A percentile compares a stretch with the other conserved stretches of the same genome.
Evolutionary conservation across 2,329 filamentous ascomycete species (phyloP).

Genomic region (Colletotrichum agaves): DNA sequence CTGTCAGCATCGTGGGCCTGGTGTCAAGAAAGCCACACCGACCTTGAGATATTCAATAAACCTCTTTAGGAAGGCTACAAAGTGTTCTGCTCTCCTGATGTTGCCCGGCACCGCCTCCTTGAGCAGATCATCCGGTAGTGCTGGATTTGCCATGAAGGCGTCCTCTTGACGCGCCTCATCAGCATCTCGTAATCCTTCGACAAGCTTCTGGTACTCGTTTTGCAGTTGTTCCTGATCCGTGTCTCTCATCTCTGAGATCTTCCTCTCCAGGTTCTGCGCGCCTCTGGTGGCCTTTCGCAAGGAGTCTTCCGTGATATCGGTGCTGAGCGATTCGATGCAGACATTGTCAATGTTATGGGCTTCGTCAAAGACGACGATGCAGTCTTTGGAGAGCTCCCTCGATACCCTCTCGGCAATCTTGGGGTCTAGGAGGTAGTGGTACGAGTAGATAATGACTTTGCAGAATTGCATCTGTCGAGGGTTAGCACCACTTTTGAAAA

Average conservation of each 20-base stretch:
- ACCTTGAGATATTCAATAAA: conserved; percentile 97
- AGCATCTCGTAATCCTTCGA: conserved; percentile 88
- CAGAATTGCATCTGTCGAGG: conserved; percentile 87
- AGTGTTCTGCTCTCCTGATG: conserved; percentile 94
- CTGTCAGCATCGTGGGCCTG: neutral
- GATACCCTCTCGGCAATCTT: conserved; percentile 98
- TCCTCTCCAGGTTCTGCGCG: conserved; percentile 89
- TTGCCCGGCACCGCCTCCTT: conserved; percentile 98
- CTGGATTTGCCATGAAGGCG: conserved; percentile 97
- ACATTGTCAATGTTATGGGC: conserved; percentile 99
- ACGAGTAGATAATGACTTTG: conserved; percentile 99
- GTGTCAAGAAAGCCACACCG: conserved; percentile 2
- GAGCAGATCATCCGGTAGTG: conserved; percentile 90
- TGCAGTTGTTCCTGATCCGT: conserved; percentile 95
- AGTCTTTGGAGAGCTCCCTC: conserved; percentile 95
- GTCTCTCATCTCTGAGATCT: conserved; percentile 94
- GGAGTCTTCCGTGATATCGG: conserved; percentile 95
- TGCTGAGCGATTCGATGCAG: conserved; percentile 96
- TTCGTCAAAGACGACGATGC: conserved; percentile 98
- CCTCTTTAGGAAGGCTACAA: conserved; percentile 91
- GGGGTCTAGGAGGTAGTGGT: conserved; percentile 96
- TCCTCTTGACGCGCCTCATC: conserved; percentile 93
- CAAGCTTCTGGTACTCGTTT: conserved; percentile 93
- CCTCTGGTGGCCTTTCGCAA: conserved; percentile 90
- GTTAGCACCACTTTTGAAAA: conserved; percentile 15